Percentiles rank a stretch among this genome's conserved stretches.
Conservation (phyloP, 129 eudicot genomes). For the Flaveria bidentis region DNA sequence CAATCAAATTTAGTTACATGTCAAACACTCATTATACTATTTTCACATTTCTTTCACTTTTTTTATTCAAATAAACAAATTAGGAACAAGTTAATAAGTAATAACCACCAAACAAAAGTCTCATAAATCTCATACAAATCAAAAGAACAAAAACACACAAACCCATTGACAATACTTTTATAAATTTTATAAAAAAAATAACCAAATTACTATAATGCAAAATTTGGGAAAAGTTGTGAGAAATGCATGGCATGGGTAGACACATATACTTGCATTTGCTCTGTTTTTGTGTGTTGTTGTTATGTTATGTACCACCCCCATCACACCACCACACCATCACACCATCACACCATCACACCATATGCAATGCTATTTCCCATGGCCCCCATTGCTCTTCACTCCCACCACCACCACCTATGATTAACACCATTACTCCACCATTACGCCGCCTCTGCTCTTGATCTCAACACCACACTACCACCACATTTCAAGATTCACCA, state of each 20-base stretch:
- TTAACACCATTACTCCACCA: conserved; percentile 3
- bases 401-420: conserved; percentile 25
- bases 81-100: neutral
- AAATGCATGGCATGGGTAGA: conserved; percentile 42
- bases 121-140: neutral
- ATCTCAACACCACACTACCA: conserved; percentile 31
- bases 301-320: conserved; percentile 22
- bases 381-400: conserved; percentile 48
- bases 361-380: conserved; percentile 42
- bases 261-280: conserved; percentile 33
- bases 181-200: too few relatives aligned
- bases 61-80: neutral
- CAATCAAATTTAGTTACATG: too few relatives aligned
- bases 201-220: too few relatives aligned
- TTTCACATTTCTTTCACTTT: neutral
- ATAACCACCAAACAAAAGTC: neutral
- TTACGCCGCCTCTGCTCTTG: conserved; percentile 34
- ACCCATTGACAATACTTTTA: neutral
- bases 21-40: too few relatives aligned
- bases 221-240: conserved; percentile 22
- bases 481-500: conserved; percentile 20
- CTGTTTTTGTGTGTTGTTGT: conserved; percentile 39
- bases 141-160: neutral
- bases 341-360: conserved; percentile 34
- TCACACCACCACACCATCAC: conserved; percentile 38